Base-by-base conservation (phyloP, 306 rosid genomes). In the Hylodesmum podocarpum region DNA sequence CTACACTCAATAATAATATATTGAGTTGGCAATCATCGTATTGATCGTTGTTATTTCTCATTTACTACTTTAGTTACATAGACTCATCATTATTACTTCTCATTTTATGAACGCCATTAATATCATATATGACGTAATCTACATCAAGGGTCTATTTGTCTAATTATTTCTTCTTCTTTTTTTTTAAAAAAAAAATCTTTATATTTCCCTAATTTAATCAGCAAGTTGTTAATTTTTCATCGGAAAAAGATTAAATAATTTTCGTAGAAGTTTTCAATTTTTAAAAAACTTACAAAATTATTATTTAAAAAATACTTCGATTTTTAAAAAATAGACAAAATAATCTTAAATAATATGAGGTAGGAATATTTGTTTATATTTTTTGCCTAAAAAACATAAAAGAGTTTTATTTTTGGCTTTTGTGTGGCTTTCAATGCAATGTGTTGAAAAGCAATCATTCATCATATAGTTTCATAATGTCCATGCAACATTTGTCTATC, bases 11-110 rank as follows among this genome's bases (percentile, higher is more conserved):
- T 46, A 18, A 34, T 51, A 28, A 46, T 46, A 49, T 58, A 80
- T 70, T 80, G 81, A 77, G 79, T 33, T 86, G 70, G 73, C 83
- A 76, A 70, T 73, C 74, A 65, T 65, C 51, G 69, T 34, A 37
- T 66, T 6, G 3, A 65, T 40, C 51, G 6, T 66, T 40, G 31
- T 40, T 22, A 39, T 19, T 62, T 10, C n/a, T 64, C 28, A 36
- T 39, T 39, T 39, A 65, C 50, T 65, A 10, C 41, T 37, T 37
- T 12, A 36, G 70, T 37, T 40, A 65, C 13, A 12, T 22, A 12
- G 50, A 21, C 21, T 34, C 18, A 64, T 34, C 71, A 22, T 65
- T 13, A 39, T 65, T 25, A 41, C 25, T 66, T 66, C 72, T 47
- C 8, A 34, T 63, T 47, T 62, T 47, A 62, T 3, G 25, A 74